Evolutionary conservation across 257 asterid species (phyloP).

Genomic region (Solanum virginianum): DNA sequence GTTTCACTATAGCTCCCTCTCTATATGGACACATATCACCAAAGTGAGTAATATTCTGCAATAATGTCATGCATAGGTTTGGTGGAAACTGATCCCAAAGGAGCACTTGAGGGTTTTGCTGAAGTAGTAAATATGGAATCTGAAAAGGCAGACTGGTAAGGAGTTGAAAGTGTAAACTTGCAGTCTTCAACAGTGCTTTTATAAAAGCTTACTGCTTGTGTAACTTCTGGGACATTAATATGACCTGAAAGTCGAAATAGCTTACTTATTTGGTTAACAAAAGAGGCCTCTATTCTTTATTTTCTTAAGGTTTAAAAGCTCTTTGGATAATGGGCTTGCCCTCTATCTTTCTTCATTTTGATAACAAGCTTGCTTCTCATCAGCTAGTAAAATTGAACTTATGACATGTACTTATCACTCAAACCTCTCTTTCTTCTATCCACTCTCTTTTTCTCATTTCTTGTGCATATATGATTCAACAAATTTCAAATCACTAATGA

Average conservation of each 20-base stretch:
- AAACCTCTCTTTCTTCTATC: not conserved
- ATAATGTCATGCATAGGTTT: slow-evolving; percentile 32
- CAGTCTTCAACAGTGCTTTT: not conserved
- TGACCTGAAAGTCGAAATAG: not conserved
- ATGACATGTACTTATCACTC: not conserved
- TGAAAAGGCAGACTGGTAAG: slow-evolving; percentile 87
- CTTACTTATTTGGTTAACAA: not conserved
- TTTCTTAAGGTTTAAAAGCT: not conserved
- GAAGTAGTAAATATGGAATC: slow-evolving; percentile 94
- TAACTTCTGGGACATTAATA: not conserved
- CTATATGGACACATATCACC: not conserved
- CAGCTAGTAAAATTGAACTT: not conserved
- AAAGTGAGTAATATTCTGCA: not conserved
- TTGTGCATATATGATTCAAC: not conserved
- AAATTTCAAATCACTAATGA: not conserved
- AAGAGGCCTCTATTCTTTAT: not conserved
- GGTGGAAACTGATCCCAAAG: slow-evolving; percentile 87
- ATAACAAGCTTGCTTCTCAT: not conserved
- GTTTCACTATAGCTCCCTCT: not conserved
- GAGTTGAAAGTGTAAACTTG: not conserved
- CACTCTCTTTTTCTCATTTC: not conserved
- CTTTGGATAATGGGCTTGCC: not conserved
- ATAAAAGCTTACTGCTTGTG: not conserved
- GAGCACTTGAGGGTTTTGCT: slow-evolving; percentile 82
- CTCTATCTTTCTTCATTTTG: not conserved